phyloP scores from a whole-genome alignment of 1,284 basidiomycete genomes.

The Amylostereum areolatum region DNA sequence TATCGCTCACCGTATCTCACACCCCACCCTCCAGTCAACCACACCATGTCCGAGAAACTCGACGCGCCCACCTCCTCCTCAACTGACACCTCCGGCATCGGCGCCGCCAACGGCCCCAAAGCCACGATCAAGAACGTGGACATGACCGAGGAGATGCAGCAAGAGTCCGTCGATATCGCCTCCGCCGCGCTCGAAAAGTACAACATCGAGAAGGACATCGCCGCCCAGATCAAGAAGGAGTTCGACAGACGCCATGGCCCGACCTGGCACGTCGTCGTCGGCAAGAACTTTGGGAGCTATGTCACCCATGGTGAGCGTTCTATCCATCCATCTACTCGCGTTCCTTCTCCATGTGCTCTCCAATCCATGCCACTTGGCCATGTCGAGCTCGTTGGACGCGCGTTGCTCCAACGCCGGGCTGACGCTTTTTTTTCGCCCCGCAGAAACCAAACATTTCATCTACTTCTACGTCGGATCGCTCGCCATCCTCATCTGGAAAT shows the following conservation, averaged over 20 bases:
- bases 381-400: too few relatives aligned
- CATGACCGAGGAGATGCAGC: slow-evolving; percentile 96
- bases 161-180: slow-evolving; percentile 85
- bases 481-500: slow-evolving; percentile 94
- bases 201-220: slow-evolving; percentile 96
- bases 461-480: slow-evolving; percentile 91
- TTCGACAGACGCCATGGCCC: slow-evolving; percentile 88
- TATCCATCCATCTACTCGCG: slow-evolving; percentile 1
- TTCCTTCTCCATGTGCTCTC: too few relatives aligned
- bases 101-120: slow-evolving; percentile 46
- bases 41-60: slow-evolving; percentile 56
- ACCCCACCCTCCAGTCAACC: slow-evolving; percentile 6
- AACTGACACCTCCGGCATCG: slow-evolving; percentile 40
- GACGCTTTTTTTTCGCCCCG: slow-evolving; percentile 3
- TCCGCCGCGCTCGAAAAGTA: slow-evolving; percentile 83
- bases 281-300: slow-evolving; percentile 97
- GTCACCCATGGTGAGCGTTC: slow-evolving; percentile 85
- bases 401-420: too few relatives aligned
- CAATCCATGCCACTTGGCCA: too few relatives aligned
- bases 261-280: slow-evolving; percentile 98
- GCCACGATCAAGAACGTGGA: slow-evolving; percentile 96
- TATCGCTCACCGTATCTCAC: too few relatives aligned
- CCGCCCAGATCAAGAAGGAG: slow-evolving; percentile 96
- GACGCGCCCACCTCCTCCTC: slow-evolving; percentile 51
- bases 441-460: slow-evolving; percentile 96